These are phyloP conservation scores for Xerocomus potaroensis DNA, from an alignment of 768 basidiomycete genomes.

Conservation along the genomic window DNA sequence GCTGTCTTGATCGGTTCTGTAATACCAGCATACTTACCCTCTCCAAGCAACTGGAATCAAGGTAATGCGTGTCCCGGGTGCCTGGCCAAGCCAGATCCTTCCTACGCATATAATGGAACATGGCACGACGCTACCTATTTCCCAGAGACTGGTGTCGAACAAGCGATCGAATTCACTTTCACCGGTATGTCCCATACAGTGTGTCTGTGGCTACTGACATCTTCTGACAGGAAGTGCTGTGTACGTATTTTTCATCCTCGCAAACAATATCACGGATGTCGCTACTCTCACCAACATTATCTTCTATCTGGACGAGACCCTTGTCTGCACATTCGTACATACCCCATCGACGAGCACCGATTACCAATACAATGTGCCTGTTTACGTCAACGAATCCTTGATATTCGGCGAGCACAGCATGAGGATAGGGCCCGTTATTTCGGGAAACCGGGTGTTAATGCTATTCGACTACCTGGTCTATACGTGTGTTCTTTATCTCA, in stretches of 20 bases:
- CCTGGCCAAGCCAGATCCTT: not conserved
- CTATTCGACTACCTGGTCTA: conserved; percentile 19
- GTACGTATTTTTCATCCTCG: conserved; percentile 16
- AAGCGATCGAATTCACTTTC: conserved; percentile 7
- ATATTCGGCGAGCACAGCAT: conserved; percentile 9
- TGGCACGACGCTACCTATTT: conserved; percentile 14
- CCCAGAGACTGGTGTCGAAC: not conserved
- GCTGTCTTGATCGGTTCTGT: not conserved
- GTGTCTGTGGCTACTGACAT: too few species aligned
- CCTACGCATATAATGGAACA: conserved; percentile 7
- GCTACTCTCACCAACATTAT: not conserved
- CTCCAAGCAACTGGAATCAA: not conserved
- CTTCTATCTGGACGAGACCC: conserved; percentile 1
- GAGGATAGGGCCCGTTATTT: not conserved
- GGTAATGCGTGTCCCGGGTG: conserved; percentile 5
- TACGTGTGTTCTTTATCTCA: conserved; percentile 5
- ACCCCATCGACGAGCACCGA: not conserved
- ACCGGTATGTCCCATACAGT: too few species aligned
- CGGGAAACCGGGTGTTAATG: not conserved
- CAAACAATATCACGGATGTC: not conserved
- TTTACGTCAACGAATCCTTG: conserved; percentile 6
- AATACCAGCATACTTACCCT: conserved; percentile 1
- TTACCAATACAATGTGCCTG: conserved; percentile 13
- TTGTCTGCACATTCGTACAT: conserved; percentile 1
- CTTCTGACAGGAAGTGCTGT: conserved; percentile 14